Evolutionary conservation across 1,284 basidiomycete genomes (phyloP), one percentile per base, ranked within the genome.

Genomic region (Jaminaea rosea): DNA sequence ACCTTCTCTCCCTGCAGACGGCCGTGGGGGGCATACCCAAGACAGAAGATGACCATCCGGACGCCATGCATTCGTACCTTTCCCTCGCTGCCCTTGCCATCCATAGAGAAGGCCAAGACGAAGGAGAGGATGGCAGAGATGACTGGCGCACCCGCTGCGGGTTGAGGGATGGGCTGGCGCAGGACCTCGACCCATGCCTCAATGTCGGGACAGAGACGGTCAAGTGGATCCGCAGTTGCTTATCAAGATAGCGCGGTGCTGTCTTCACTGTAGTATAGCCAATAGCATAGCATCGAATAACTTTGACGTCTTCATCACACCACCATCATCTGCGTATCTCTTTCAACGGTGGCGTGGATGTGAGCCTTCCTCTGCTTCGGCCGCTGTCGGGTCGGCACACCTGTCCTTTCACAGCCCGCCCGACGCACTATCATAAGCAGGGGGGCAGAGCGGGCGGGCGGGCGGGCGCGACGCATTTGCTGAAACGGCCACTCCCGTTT

Each of bases 31-130:
- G 71, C 0, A 62, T 73, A 21, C 44, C 57, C 10, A 73, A 73
- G 48, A 45, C 63, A n/a, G 62, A 59, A 0, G 63, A 51, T 4
- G 63, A 70, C 7, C 49, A 48, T 26, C 69, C 71, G 1, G 71
- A 73, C 32, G 50, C 64, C 28, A 46, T 73, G 57, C 71, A 73
- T 44, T 66, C 64, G 9, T 72, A 73, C 44, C 46, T 73, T 17
- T 60, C 60, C 2, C 49, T 64, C 7, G 71, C 67, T 2, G 61
- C 67, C 2, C 51, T 72, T 0, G 24, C 64, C 0, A 39, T 73
- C 42, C 69, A 72, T 41, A 41, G 31, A 3, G 39, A 24, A 11
- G 19, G 23, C 39, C 6, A 19, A 39, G 37, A 19, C 13, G 37
- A 9, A 39, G 13, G 37, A 8, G 37, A 39, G 37, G 37, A 17